A percentile compares a stretch with the other conserved stretches of the same genome.
Evolutionary conservation across 192 early-diverging fungal species (phyloP).

Genomic region (Irineochytrium annulatum): DNA sequence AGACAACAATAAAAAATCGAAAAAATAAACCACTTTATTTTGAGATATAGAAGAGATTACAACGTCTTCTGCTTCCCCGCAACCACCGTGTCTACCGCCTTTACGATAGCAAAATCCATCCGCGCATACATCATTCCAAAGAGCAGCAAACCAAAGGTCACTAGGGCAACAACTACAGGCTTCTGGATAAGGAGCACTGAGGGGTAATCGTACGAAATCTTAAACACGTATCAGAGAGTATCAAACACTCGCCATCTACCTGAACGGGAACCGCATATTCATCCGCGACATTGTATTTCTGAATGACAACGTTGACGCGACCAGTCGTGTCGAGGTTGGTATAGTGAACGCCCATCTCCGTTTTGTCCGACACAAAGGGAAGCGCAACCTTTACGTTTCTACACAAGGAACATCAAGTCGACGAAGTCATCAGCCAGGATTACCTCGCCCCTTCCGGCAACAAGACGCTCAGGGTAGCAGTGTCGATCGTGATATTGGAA

Average conservation of each 20-base stretch:
- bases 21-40: too few relatives aligned
- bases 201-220: conserved; percentile 45
- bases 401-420: conserved; percentile 1
- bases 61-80: too few relatives aligned
- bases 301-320: conserved; percentile 71
- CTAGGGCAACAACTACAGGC: conserved; percentile 34
- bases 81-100: too few relatives aligned
- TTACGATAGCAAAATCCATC: conserved; percentile 42
- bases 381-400: conserved; percentile 64
- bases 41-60: too few relatives aligned
- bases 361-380: conserved; percentile 59
- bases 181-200: conserved; percentile 31
- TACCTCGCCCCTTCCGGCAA: conserved; percentile 90
- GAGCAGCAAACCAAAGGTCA: conserved; percentile 38
- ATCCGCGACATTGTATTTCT: conserved; percentile 68
- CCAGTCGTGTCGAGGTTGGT: conserved; percentile 92
- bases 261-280: conserved; percentile 47
- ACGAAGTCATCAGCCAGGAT: conserved; percentile 6
- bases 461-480: conserved; percentile 66
- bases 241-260: conserved; percentile 12
- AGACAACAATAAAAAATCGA: too few relatives aligned
- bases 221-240: not conserved
- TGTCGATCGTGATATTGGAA: conserved; percentile 57
- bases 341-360: conserved; percentile 49
- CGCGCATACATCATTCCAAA: conserved; percentile 33